Base-by-base conservation (phyloP, 805 yeast species). In the Wickerhamomyces chaumierensis region DNA sequence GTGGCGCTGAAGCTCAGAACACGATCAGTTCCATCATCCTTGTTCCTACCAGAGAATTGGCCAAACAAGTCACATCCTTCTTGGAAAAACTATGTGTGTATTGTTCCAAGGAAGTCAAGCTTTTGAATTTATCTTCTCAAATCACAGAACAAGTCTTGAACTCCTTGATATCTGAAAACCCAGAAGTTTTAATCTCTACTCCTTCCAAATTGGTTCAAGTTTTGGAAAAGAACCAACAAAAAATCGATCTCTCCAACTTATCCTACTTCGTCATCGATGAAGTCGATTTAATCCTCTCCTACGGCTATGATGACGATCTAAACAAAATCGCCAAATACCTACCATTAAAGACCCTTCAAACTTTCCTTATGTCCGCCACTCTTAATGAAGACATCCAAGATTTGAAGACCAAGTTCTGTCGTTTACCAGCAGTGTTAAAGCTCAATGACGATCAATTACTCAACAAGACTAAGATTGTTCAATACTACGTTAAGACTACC, bases 341-440 rank as follows among this genome's bases (percentile, higher is more conserved):
- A 45, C 86, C 87, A n/a, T 63, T 78, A 43, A 81, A 81, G 45
- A 75, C 73, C 42, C 65, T 84, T 48, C 98, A 92, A 62, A 79
- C 92, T 3, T 92, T 86, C 61, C 65, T 92, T 48, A 92, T 92
- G 97, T 83, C 95, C 60, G 98, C 98, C 3, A 92, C 98, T 3
- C 65, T 92, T 42, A 83, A 78, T 53, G 94, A 85, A 34, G 96
- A 90, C 45, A 75, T 90, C 45, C 76, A 83, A 42, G 74, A 71
- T 35, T 62, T 92, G 49, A 90, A 90, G 59, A 59, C 65, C 37
- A 73, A 73, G 52, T 88, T 82, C 59, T 90, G 96, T 60, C 76
- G 85, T 40, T 59, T 66, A 31, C 94, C 95, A 2, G 95, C 94
- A 1, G 72, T 84, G 18, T 65, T 92, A 46, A 82, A 79, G 52